These are phyloP conservation scores for Chrysoporthe puriensis DNA, from an alignment of 2,329 filamentous ascomycete genomes.

Conservation along the genomic window DNA sequence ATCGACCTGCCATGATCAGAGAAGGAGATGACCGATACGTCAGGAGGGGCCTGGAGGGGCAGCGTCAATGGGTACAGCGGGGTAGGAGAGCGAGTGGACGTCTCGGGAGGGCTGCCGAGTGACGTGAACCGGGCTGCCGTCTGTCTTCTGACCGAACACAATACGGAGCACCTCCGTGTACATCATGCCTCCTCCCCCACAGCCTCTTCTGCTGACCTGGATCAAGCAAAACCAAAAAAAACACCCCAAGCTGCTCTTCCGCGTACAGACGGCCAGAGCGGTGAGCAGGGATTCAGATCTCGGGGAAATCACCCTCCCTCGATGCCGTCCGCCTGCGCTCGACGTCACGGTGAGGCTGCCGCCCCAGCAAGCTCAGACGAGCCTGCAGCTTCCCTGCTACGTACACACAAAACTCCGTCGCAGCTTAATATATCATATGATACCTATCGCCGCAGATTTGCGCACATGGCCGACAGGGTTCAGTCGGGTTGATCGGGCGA, in stretches of 20 bases:
- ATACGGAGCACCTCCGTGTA: slow-evolving; percentile 2
- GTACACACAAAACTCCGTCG: not conserved
- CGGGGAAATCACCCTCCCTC: not conserved
- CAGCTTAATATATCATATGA: slow-evolving; percentile 21
- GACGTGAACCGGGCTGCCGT: slow-evolving; percentile 6
- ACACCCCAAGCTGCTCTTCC: not conserved
- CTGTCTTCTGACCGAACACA: slow-evolving; percentile 9
- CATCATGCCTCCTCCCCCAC: not conserved
- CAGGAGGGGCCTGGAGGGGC: slow-evolving; percentile 17
- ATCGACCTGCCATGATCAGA: not conserved
- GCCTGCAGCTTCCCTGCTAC: slow-evolving; percentile 9
- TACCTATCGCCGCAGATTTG: slow-evolving; percentile 26
- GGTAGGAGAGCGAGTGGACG: not conserved
- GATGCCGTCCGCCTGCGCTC: slow-evolving; percentile 9
- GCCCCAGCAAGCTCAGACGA: slow-evolving; percentile 14
- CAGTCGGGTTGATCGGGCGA: slow-evolving; percentile 22
- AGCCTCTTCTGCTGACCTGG: not conserved
- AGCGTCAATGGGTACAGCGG: slow-evolving; percentile 8
- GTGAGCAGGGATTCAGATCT: slow-evolving; percentile 8
- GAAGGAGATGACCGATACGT: slow-evolving; percentile 20
- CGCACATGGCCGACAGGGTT: slow-evolving; percentile 30
- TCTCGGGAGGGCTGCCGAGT: slow-evolving; percentile 17
- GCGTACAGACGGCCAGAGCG: not conserved
- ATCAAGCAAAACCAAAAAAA: not conserved
- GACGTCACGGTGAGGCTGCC: slow-evolving; percentile 17